Conservation (phyloP, 139 green algal genomes). For the Trebouxia sp. region DNA sequence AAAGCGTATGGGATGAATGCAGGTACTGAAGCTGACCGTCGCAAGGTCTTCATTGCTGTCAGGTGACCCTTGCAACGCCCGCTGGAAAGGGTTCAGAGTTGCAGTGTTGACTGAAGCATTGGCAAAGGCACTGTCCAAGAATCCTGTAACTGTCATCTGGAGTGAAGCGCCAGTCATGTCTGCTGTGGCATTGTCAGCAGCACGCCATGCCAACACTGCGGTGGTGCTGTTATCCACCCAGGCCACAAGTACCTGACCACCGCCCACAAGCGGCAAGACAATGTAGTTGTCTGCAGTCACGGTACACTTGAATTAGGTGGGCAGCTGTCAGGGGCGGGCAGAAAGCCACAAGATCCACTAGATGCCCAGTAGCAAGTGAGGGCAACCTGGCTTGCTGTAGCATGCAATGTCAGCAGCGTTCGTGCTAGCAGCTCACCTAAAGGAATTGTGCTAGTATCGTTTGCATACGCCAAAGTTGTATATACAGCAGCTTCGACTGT, state of each 20-base stretch:
- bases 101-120: not conserved
- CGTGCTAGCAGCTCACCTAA: not conserved
- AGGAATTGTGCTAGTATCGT: not conserved
- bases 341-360: not conserved
- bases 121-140: not conserved
- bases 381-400: not conserved
- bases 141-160: constrained; percentile 3
- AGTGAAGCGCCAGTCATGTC: not conserved
- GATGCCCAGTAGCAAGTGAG: not conserved
- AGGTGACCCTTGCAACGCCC: not conserved
- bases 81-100: not conserved
- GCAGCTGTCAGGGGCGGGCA: not conserved
- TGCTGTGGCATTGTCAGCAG: not conserved
- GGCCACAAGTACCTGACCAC: constrained; percentile 10
- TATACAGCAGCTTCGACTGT: constrained; percentile 17
- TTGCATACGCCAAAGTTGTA: constrained; percentile 14
- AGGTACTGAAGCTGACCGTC: not conserved
- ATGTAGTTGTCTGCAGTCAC: not conserved
- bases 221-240: constrained; percentile 12
- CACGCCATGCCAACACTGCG: not conserved
- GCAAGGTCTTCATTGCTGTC: not conserved
- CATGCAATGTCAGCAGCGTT: too few species aligned
- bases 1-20: not conserved
- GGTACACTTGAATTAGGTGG: too few species aligned
- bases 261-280: not conserved